Base-by-base conservation (phyloP, 2,329 filamentous ascomycete genomes). In the Pseudocercospora pini-densiflorae region DNA sequence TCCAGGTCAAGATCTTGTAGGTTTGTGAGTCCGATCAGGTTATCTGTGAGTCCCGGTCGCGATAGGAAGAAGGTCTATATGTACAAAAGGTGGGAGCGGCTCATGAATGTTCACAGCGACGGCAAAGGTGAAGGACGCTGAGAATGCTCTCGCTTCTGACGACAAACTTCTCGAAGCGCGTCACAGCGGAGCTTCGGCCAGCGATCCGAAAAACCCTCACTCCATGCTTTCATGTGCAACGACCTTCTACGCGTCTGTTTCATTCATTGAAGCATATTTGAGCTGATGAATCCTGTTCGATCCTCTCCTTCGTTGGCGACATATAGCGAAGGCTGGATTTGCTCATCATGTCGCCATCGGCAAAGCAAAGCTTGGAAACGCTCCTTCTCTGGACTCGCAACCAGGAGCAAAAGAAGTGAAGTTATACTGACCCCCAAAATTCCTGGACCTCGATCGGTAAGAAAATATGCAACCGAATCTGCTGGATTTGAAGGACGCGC, bases 271-370 rank as follows among this genome's bases (percentile, higher is more conserved):
- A 23, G 29, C 21, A 27, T 1, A 7, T 1, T 24, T 14, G 1
- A 19, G 16, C 29, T 12, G 31, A 49, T 61, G 45, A 33, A 24
- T 16, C 24, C 43, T 9, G n/a, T 16, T 19, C 59, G 36, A 31
- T 6, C 9, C 2, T 51, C 43, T 12, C 33, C 59, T 31, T 29
- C 59, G 55, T 27, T 65, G 24, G 60, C 27, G 12, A 43, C 55
- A 31, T 21, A 16, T 24, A 29, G 62, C 58, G 66, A 61, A 4
- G 47, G 49, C 29, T 71, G 72, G 72, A 49, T 71, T 1, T 74
- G 71, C 59, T 68, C 71, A 23, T 70, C 71, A 64, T 74, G 71
- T 57, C 67, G 67, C 14, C 60, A 31, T 9, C 64, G 63, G 21
- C 66, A 63, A 57, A 36, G 31, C 49, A 47, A 24, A 55, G 19